Evolutionary conservation across 495 filamentous ascomycete species (phyloP), one percentile per base, ranked within the genome.

Genomic region (Lasiosphaeris hirsuta): DNA sequence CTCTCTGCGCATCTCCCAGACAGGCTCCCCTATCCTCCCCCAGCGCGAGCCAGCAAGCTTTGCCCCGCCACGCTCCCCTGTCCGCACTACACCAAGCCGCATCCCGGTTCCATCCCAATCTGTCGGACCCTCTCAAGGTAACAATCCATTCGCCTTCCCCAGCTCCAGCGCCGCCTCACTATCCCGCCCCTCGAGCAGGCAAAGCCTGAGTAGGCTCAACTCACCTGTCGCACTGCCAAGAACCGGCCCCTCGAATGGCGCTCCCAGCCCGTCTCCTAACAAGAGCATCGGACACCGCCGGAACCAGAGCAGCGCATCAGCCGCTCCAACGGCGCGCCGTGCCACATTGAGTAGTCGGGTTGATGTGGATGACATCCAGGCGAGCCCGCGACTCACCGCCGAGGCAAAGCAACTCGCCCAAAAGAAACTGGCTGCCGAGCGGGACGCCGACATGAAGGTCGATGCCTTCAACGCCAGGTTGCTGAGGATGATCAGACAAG

Each of bases 401-500:
- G 88, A 96, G 63, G 86, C 87, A 10, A 84, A 85, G 63, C 75
- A 80, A 42, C 79, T 88, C 58, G 83, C 88, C 15, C 85, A 85
- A 14, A 77, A 81, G 63, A 81, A 84, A 57, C 75, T 83, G 17
- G 82, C 83, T 38, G 85, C 86, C 19, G 92, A 96, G 61, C 78
- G 84, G 44, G 90, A 94, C 61, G 83, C 86, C 14, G 92, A 97
- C 63, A 82, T 83, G 41, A 85, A 86, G 51, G 81, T 98, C 51
- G 82, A 83, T 53, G 82, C 86, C 17, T 82, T 97, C 69, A 94
- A 93, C 65, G 78, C 83, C 38, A 84, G 86, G 63, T 72, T 97
- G 23, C 83, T 87, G 63, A 85, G 81, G 34, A 90, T 98, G 89
- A 96, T 98, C 42, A 71, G 85, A 7, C 86, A 97, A 69, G 94